Percentiles rank a stretch among this genome's conserved stretches.
Evolutionary conservation across 1,139 yeast species (phyloP).

Genomic region (Geotrichum australiense): DNA sequence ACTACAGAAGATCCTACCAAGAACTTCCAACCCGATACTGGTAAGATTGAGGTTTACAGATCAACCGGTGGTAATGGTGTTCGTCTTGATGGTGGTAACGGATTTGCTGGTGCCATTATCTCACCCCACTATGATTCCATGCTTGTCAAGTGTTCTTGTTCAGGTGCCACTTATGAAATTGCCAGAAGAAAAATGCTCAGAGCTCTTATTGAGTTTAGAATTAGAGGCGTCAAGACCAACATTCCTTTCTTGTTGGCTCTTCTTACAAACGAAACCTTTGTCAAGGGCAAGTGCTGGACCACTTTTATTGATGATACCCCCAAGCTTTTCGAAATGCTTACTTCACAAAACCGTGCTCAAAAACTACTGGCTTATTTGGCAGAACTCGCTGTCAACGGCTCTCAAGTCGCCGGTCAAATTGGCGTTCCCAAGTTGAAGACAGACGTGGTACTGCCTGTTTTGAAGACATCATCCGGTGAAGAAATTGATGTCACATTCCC

Average conservation of each 20-base stretch:
- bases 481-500: slow-evolving; percentile 52
- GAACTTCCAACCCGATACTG: slow-evolving; percentile 97
- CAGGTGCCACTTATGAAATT: slow-evolving; percentile 94
- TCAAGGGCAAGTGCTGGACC: slow-evolving; percentile 90
- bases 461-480: slow-evolving; percentile 56
- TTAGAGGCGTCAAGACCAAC: slow-evolving; percentile 97
- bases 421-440: slow-evolving; percentile 78
- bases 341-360: slow-evolving; percentile 95
- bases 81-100: slow-evolving; percentile 97
- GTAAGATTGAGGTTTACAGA: slow-evolving; percentile 95
- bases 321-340: slow-evolving; percentile 85
- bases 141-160: slow-evolving; percentile 95
- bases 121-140: slow-evolving; percentile 97
- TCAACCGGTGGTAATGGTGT: slow-evolving; percentile 99
- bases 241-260: slow-evolving; percentile 94
- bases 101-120: slow-evolving; percentile 96
- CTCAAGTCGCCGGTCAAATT: slow-evolving; percentile 89
- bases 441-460: slow-evolving; percentile 67
- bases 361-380: slow-evolving; percentile 83
- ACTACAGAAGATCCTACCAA: slow-evolving; percentile 97
- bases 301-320: slow-evolving; percentile 99
- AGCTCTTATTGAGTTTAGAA: slow-evolving; percentile 93
- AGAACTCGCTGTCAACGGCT: slow-evolving; percentile 90
- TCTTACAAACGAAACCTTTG: slow-evolving; percentile 85
- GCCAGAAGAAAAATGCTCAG: slow-evolving; percentile 96